Evolutionary conservation across 2,329 filamentous ascomycete genomes (phyloP).

Genomic region (Colletotrichum melonis): DNA sequence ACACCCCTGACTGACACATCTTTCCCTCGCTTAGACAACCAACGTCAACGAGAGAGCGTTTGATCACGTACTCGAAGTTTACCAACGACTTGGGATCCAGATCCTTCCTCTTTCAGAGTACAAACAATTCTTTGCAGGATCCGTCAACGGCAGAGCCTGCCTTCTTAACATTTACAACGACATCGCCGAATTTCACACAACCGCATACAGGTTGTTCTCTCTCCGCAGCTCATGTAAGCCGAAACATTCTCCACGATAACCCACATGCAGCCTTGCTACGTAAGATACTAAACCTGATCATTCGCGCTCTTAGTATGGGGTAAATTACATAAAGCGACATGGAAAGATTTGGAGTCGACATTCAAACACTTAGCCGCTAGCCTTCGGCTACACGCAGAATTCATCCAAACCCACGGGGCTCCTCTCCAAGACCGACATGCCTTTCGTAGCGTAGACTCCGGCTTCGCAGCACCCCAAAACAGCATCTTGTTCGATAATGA

Average conservation of each 20-base stretch:
- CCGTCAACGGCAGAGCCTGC: not conserved
- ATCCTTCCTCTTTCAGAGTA: conserved; percentile 7
- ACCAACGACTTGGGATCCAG: conserved; percentile 19
- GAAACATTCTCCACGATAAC: no score
- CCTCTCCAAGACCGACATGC: not conserved
- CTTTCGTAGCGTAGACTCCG: conserved; percentile 8
- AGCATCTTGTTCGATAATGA: not conserved
- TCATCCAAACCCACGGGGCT: conserved; percentile 1
- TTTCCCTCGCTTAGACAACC: not conserved
- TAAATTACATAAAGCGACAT: conserved; percentile 24
- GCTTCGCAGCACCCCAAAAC: not conserved
- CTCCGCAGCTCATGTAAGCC: conserved; percentile 18
- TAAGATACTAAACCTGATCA: not conserved
- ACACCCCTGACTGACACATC: not conserved
- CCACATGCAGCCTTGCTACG: not conserved
- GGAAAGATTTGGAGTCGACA: conserved; percentile 16
- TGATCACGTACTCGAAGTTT: conserved; percentile 33
- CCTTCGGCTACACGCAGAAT: conserved; percentile 3
- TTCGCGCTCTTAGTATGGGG: not conserved
- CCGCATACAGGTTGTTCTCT: conserved; percentile 24
- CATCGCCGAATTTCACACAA: conserved; percentile 13
- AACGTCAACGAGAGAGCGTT: conserved; percentile 25
- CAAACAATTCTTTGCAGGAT: not conserved
- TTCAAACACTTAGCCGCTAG: conserved; percentile 6
- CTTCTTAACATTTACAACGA: conserved; percentile 29